phyloP scores from a whole-genome alignment of 768 basidiomycete genomes.

The Amanita molliuscula region DNA sequence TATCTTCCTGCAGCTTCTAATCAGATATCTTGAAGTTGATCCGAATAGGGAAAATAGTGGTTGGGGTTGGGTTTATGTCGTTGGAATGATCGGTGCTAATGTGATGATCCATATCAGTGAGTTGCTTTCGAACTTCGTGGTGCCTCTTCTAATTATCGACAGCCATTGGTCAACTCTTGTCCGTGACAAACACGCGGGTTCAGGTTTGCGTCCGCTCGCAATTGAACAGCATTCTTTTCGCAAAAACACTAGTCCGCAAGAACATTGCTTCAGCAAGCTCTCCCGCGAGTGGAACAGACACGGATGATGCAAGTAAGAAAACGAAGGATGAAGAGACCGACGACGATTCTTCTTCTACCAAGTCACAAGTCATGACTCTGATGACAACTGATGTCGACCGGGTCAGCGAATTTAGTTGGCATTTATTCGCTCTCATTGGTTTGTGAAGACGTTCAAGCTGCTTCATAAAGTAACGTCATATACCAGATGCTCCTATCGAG shows the following conservation, averaged over 20 bases:
- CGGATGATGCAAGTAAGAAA: constrained; percentile 4
- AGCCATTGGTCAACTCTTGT: constrained; percentile 68
- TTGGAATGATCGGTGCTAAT: constrained; percentile 24
- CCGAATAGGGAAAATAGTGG: constrained; percentile 38
- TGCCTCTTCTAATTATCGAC: neutral
- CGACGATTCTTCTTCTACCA: constrained; percentile 54
- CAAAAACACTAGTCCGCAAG: constrained; percentile 80
- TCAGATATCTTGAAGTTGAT: constrained; percentile 58
- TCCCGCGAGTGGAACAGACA: constrained; percentile 12
- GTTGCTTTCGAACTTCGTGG: constrained; percentile 6
- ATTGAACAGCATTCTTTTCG: constrained; percentile 76
- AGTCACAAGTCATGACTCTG: constrained; percentile 84
- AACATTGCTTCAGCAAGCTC: constrained; percentile 59
- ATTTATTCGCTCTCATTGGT: constrained; percentile 69
- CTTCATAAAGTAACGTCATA: constrained; percentile 1
- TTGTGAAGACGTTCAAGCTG: constrained; percentile 10
- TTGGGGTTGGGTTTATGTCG: constrained; percentile 66
- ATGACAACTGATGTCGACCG: constrained; percentile 95
- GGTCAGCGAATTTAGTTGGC: constrained; percentile 77
- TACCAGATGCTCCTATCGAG: constrained; percentile 66
- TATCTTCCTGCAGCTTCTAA: constrained; percentile 49
- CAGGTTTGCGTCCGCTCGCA: constrained; percentile 66
- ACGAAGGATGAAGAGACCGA: constrained; percentile 24
- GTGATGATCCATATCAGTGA: constrained; percentile 23
- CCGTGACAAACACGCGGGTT: constrained; percentile 53